A percentile compares a stretch with the other conserved stretches of the same genome.
These are phyloP conservation scores for Papiliotrema fonsecae DNA, from an alignment of 1,284 basidiomycete species.

Conservation along the genomic window DNA sequence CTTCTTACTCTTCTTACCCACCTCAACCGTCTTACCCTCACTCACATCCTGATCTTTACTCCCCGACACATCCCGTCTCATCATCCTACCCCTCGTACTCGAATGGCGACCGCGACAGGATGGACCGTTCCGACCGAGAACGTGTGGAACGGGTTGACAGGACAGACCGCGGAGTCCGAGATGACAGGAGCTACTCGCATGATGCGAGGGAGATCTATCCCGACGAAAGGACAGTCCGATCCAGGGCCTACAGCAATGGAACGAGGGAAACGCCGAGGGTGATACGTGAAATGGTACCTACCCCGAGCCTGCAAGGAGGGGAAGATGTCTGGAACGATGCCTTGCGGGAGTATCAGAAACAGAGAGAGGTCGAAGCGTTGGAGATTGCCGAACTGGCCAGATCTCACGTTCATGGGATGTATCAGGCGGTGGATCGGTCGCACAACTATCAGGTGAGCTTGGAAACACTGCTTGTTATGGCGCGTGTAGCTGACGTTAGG, in stretches of 20 bases:
- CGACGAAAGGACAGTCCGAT: background rate
- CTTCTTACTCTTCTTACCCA: background rate
- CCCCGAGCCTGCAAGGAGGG: constrained; percentile 13
- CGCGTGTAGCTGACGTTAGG: too few species aligned
- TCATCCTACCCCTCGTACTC: background rate
- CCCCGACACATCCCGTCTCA: background rate
- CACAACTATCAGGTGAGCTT: too few species aligned
- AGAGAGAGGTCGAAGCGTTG: constrained; percentile 32
- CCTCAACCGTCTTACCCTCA: background rate
- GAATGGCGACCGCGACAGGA: too few species aligned
- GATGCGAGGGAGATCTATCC: background rate
- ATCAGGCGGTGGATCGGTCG: too few species aligned
- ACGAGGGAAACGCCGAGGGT: background rate
- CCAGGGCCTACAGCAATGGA: background rate
- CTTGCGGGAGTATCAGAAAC: constrained; percentile 34
- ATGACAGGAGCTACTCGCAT: background rate
- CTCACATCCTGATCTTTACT: background rate
- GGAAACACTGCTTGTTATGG: too few species aligned
- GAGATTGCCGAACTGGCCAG: constrained; percentile 13
- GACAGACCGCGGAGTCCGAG: too few species aligned
- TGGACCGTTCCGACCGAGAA: too few species aligned
- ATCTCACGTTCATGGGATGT: background rate
- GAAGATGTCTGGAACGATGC: constrained; percentile 41
- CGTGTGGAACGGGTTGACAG: too few species aligned
- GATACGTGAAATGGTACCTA: background rate